Evolutionary conservation across 306 rosid species (phyloP).

Genomic region (Mimosa pudica): DNA sequence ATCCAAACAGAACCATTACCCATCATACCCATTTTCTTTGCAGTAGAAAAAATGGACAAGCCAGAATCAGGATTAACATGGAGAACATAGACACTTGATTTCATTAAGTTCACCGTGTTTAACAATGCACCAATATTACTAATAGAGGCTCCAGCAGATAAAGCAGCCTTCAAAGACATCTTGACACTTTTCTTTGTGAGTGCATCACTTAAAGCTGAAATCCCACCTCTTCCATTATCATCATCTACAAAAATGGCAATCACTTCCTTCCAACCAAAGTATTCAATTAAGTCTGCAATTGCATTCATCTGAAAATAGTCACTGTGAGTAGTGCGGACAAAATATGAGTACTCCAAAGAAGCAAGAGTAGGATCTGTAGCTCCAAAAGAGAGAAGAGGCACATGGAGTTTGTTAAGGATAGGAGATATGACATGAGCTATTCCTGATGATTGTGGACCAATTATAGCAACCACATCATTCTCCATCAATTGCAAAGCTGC

Average conservation of each 20-base stretch:
- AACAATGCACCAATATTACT: constrained; percentile 51
- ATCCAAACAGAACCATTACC: constrained; percentile 75
- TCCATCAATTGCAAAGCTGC: constrained; percentile 79
- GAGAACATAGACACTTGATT: constrained; percentile 78
- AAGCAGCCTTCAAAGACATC: constrained; percentile 79
- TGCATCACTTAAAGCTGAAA: constrained; percentile 71
- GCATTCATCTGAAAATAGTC: constrained; percentile 79
- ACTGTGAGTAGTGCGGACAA: constrained; percentile 73
- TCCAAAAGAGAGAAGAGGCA: constrained; percentile 82
- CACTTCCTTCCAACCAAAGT: constrained; percentile 71
- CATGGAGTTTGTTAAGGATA: constrained; percentile 71
- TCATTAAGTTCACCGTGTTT: constrained; percentile 70
- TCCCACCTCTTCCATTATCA: constrained; percentile 81
- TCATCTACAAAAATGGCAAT: constrained; percentile 83
- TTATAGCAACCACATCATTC: constrained; percentile 64
- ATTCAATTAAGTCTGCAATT: constrained; percentile 64
- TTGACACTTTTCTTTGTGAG: constrained; percentile 65
- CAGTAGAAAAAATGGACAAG: constrained; percentile 55
- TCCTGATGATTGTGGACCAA: constrained; percentile 87
- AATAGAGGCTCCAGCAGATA: constrained; percentile 52
- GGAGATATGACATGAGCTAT: constrained; percentile 80
- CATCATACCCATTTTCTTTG: constrained; percentile 70
- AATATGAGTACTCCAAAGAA: constrained; percentile 71
- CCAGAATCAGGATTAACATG: constrained; percentile 91
- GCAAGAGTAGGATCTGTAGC: constrained; percentile 85